Percentiles rank a stretch among this genome's conserved stretches.
These are phyloP conservation scores for Platanus orientalis DNA, from an alignment of 164 flowering plant species.

Conservation along the genomic window DNA sequence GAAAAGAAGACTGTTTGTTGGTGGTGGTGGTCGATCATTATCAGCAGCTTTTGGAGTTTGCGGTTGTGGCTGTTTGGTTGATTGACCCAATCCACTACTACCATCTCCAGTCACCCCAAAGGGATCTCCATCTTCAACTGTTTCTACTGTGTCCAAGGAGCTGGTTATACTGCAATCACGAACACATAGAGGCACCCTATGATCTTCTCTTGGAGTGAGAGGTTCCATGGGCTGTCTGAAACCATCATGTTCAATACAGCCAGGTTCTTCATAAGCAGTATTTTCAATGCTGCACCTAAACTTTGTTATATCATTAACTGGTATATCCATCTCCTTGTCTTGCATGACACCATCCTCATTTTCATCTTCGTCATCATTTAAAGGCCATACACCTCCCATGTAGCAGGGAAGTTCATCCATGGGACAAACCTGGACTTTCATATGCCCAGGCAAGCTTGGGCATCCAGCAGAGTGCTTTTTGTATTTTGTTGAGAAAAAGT, in stretches of 20 bases:
- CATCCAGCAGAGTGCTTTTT: constrained; percentile 49
- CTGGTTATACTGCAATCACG: constrained; percentile 1
- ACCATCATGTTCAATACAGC: constrained; percentile 10
- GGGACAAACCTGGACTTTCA: constrained; percentile 55
- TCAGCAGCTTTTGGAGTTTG: constrained; percentile 3
- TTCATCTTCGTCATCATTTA: constrained; percentile 8
- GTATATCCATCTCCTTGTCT: constrained; percentile 8
- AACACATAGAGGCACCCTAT: constrained; percentile 2
- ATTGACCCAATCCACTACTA: background rate
- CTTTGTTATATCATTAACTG: constrained; percentile 2
- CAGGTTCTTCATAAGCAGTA: constrained; percentile 6
- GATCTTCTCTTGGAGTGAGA: background rate
- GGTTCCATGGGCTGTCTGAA: background rate
- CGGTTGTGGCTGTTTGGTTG: constrained; percentile 1
- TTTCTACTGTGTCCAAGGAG: background rate
- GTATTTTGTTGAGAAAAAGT: constrained; percentile 84
- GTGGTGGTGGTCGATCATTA: constrained; percentile 5
- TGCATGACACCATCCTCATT: background rate
- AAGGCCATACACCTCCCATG: constrained; percentile 14
- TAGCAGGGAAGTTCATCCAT: constrained; percentile 89
- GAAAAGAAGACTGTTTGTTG: background rate
- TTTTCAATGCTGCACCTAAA: constrained; percentile 1
- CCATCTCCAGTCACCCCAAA: constrained; percentile 1
- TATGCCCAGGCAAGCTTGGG: constrained; percentile 66
- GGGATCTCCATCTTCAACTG: constrained; percentile 6